Percentiles rank a stretch among this genome's conserved stretches.
These are phyloP conservation scores for Melampsora occidentalis DNA, from an alignment of 1,284 basidiomycete species.

Conservation along the genomic window DNA sequence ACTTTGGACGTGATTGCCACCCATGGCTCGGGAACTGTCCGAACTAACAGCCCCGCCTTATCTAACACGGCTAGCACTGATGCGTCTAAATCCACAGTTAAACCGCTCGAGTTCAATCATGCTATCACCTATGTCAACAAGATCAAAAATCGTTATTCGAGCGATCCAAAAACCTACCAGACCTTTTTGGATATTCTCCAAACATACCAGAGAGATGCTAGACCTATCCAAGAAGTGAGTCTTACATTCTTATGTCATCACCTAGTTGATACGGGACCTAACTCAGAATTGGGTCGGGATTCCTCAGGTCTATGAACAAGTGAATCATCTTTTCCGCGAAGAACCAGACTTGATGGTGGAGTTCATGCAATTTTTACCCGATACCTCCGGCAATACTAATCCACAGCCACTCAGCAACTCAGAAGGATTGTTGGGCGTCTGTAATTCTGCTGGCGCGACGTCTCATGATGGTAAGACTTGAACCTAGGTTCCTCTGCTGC, in stretches of 20 bases:
- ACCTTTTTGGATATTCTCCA: conserved; percentile 97
- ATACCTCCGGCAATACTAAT: conserved; percentile 53
- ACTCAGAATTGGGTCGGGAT: conserved; percentile 48
- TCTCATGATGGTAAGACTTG: background rate
- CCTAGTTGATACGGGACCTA: background rate
- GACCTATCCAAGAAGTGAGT: conserved; percentile 79
- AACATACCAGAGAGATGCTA: conserved; percentile 93
- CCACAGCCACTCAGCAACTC: conserved; percentile 11
- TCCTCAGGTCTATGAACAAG: conserved; percentile 84
- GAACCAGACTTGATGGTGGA: conserved; percentile 88
- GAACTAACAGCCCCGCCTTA: conserved; percentile 30
- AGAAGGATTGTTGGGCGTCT: conserved; percentile 10
- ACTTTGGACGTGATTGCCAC: conserved; percentile 21
- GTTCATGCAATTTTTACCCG: conserved; percentile 95
- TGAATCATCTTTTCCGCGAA: conserved; percentile 85
- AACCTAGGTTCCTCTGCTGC: too few relatives aligned
- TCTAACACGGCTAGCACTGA: conserved; percentile 23
- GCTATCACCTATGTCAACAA: conserved; percentile 98
- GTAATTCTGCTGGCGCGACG: background rate
- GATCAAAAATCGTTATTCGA: conserved; percentile 91
- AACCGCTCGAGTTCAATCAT: conserved; percentile 81
- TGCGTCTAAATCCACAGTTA: conserved; percentile 31
- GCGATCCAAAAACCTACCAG: conserved; percentile 93
- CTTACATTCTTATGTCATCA: conserved; percentile 4
- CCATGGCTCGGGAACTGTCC: background rate